Base-by-base conservation (phyloP, 192 early-diverging fungal genomes). In the Spinellus fusiger region DNA sequence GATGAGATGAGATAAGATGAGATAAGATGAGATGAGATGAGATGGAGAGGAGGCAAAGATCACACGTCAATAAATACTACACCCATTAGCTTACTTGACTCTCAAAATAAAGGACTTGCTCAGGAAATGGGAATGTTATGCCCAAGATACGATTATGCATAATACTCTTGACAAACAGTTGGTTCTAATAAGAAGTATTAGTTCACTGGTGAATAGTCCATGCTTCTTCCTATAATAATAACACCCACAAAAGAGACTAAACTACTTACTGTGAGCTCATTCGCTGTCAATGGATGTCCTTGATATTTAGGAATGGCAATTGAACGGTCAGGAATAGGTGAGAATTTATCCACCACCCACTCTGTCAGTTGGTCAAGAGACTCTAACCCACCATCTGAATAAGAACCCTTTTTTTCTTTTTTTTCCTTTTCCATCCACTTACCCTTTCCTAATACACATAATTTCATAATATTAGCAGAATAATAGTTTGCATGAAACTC, bases 401-500 rank as follows among this genome's bases (percentile, higher is more conserved):
- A 52, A 37, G 3, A 53, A n/a, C n/a, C n/a, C n/a, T 48, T 51
- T 37, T 18, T 61, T 35, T 4, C n/a, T 12, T 12, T 22, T 49
- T 49, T 23, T 50, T 56, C n/a, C n/a, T n/a, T n/a, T 12, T 23
- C 0, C 18, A 4, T 4, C 10, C 0, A 15, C n/a, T 9, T 68
- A 79, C 77, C 77, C 59, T 79, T 80, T 23, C 93, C 95, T 13
- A 94, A 63, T 0, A 98, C 76, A 7, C 83, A 88, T 33, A 95
- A 74, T 68, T 87, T 89, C 93, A 95, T 96, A 33, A 94, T 90
- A 66, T 93, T 94, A 5, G 92, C 82, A 18, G 90, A 92, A 69
- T 98, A 98, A 71, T 90, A 93, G 49, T 78, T 81, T 26, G 73
- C 75, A 68, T 98, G 87, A 62, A 95, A 96, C 18, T 87, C 79